Percentiles rank a stretch among this genome's conserved stretches.
Evolutionary conservation across 352 stramenopile species (phyloP).

Genomic region (Elongisporangium anandrum): DNA sequence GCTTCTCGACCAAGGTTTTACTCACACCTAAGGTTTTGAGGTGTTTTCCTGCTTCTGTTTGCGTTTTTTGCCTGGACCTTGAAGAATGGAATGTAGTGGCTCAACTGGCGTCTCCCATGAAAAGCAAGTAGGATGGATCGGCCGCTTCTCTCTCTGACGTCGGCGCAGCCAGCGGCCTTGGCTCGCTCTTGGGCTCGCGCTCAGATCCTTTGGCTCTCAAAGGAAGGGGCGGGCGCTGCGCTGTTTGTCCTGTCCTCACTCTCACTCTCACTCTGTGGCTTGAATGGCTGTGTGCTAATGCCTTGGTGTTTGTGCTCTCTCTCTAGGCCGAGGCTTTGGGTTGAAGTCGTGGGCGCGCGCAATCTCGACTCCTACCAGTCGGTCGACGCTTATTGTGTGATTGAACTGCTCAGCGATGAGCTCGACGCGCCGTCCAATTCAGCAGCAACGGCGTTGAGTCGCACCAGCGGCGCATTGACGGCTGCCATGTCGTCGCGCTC

Average conservation of each 20-base stretch:
- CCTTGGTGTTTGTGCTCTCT: constrained; percentile 3
- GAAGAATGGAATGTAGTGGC: constrained; percentile 5
- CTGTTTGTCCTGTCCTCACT: not conserved
- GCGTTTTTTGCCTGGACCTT: constrained; percentile 2
- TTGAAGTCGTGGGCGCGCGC: constrained; percentile 65
- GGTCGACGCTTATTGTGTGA: constrained; percentile 65
- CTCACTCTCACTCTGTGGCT: too few relatives aligned
- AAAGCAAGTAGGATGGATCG: constrained; percentile 1
- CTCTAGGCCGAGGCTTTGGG: constrained; percentile 38
- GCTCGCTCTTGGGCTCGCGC: not conserved
- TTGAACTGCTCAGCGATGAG: constrained; percentile 22
- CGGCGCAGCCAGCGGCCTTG: not conserved
- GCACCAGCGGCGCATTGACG: constrained; percentile 4
- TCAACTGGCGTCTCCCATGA: not conserved
- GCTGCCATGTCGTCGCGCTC: constrained; percentile 25
- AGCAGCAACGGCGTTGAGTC: not conserved
- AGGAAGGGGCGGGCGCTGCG: not conserved
- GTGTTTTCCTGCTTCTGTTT: not conserved
- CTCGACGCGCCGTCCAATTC: not conserved
- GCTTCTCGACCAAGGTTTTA: not conserved
- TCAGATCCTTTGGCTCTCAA: not conserved
- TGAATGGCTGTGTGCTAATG: not conserved
- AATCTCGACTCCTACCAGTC: constrained; percentile 61
- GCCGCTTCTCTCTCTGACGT: not conserved
- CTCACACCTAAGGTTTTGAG: not conserved